Conservation (phyloP, 2,329 filamentous ascomycete genomes). For the Elsinoe perseae region DNA sequence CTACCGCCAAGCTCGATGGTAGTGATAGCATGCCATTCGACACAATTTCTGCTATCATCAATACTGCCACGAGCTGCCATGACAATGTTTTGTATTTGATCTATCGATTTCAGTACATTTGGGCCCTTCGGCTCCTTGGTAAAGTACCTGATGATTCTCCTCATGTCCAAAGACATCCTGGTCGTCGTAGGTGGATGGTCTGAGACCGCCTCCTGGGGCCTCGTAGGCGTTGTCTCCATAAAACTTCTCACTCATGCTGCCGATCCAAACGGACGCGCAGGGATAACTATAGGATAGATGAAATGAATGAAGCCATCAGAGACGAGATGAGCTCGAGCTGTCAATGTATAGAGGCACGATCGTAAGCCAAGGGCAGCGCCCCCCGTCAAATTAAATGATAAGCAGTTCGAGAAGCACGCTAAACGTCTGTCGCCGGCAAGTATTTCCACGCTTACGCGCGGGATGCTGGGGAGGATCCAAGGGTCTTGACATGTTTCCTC, state of each 20-base stretch:
- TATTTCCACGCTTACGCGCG: slow-evolving; percentile 8
- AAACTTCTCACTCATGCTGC: slow-evolving; percentile 1
- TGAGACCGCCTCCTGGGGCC: slow-evolving; percentile 50
- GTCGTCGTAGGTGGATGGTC: slow-evolving; percentile 28
- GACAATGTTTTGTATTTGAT: slow-evolving; percentile 50
- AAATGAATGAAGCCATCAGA: neutral
- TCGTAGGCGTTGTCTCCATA: slow-evolving; percentile 37
- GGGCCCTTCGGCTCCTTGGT: neutral
- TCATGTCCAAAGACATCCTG: slow-evolving; percentile 39
- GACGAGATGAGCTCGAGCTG: neutral
- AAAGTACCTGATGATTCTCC: slow-evolving; percentile 23
- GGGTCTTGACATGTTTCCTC: neutral
- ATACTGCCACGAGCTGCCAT: slow-evolving; percentile 45
- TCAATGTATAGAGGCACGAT: neutral
- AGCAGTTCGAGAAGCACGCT: slow-evolving; percentile 11
- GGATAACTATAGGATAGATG: neutral
- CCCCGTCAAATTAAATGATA: slow-evolving; percentile 11
- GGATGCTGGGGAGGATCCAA: neutral
- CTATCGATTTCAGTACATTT: slow-evolving; percentile 16
- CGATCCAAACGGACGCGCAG: neutral
- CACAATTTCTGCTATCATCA: slow-evolving; percentile 52
- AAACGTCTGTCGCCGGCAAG: slow-evolving; percentile 2
- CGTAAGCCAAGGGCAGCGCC: slow-evolving; percentile 11
- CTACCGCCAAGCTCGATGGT: slow-evolving; percentile 44
- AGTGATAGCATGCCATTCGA: slow-evolving; percentile 49